Conservation (phyloP, 805 yeast genomes). For the Kazachstania martiniae region DNA sequence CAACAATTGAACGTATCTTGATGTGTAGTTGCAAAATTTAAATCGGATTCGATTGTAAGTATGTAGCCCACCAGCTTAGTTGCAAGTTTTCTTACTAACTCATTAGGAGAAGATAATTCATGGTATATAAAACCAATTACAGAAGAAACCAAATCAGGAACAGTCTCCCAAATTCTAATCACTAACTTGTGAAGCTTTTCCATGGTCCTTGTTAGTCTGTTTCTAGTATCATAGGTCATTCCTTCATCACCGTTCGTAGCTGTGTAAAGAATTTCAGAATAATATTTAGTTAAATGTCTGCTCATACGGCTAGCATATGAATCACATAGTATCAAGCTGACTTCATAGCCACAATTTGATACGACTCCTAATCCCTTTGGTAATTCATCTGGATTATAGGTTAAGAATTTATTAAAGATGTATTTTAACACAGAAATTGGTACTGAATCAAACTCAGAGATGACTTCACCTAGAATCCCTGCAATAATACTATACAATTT, state of each 20-base stretch:
- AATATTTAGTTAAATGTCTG: conserved; percentile 64
- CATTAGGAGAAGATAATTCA: conserved; percentile 65
- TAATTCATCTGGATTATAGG: conserved; percentile 19
- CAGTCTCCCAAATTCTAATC: conserved; percentile 62
- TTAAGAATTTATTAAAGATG: conserved; percentile 53
- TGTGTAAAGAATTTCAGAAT: conserved; percentile 63
- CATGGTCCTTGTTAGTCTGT: conserved; percentile 33
- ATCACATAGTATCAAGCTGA: conserved; percentile 59
- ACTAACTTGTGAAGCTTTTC: conserved; percentile 53
- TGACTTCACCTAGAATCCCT: conserved; percentile 63
- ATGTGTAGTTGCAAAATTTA: conserved; percentile 50
- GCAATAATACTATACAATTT: conserved; percentile 51
- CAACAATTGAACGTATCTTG: conserved; percentile 55
- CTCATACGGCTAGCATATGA: conserved; percentile 63
- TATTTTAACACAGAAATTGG: conserved; percentile 51
- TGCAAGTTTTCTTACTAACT: conserved; percentile 51
- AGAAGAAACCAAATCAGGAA: conserved; percentile 63
- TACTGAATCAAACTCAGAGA: conserved; percentile 58
- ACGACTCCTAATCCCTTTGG: conserved; percentile 23
- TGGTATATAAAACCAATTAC: conserved; percentile 73
- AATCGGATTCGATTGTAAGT: conserved; percentile 36
- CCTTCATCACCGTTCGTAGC: conserved; percentile 21
- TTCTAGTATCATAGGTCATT: conserved; percentile 6
- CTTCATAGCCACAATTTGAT: conserved; percentile 48
- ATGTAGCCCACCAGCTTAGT: conserved; percentile 65